Conservation (phyloP, 495 filamentous ascomycete species). For the Hyaloscypha bicolor region DNA sequence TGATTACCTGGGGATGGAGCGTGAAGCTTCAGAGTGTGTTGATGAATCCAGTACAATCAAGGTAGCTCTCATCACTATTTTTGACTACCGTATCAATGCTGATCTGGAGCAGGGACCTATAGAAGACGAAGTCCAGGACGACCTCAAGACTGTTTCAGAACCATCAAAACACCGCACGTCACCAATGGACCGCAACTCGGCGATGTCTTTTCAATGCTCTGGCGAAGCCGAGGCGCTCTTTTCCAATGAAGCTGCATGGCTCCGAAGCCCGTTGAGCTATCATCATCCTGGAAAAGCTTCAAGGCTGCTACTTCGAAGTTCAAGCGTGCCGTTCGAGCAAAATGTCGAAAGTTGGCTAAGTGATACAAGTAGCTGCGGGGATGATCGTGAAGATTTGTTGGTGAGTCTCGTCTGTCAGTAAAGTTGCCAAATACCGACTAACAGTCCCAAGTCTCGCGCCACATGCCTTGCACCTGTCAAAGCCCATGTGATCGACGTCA, state of each 20-base stretch:
- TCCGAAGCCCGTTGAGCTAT: slow-evolving; percentile 2
- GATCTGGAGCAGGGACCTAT: background rate
- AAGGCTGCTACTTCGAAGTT: background rate
- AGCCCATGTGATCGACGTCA: slow-evolving; percentile 21
- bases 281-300: background rate
- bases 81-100: background rate
- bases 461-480: slow-evolving; percentile 22
- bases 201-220: slow-evolving; percentile 26
- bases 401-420: slow-evolving; percentile 13
- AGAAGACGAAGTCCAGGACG: background rate
- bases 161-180: background rate
- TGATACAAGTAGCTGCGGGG: slow-evolving; percentile 17
- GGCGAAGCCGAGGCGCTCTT: slow-evolving; percentile 2
- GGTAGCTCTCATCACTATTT: background rate
- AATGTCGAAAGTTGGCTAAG: slow-evolving; percentile 22
- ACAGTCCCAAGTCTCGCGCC: slow-evolving; percentile 12
- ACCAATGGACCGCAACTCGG: slow-evolving; percentile 14
- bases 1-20: background rate
- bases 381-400: slow-evolving; percentile 15
- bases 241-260: slow-evolving; percentile 17
- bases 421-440: slow-evolving; percentile 1
- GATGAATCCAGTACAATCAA: background rate
- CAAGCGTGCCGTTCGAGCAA: background rate
- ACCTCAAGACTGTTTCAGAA: background rate
- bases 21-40: background rate